These are phyloP conservation scores for Saksenaea vasiformis DNA, from an alignment of 371 early-diverging fungal species.

Conservation along the genomic window DNA sequence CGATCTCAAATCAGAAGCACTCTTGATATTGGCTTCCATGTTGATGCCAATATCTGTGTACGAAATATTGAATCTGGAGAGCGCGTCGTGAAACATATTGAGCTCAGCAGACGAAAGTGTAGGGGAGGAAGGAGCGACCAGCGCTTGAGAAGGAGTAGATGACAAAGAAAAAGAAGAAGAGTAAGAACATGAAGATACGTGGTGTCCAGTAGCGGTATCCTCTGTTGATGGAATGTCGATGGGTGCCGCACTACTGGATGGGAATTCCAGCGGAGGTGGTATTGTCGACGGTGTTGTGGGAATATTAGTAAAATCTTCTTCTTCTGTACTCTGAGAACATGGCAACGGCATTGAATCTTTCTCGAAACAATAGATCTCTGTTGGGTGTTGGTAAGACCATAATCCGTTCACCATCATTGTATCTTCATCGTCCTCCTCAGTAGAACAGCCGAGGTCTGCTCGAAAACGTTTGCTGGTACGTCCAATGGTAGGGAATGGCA, in stretches of 20 bases:
- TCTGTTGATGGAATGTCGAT: constrained; percentile 11
- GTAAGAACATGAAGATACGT: not conserved
- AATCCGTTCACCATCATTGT: not conserved
- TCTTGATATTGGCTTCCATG: constrained; percentile 31
- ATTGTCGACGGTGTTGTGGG: constrained; percentile 1
- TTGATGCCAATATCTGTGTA: constrained; percentile 29
- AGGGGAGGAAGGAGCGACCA: not conserved
- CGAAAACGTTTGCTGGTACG: constrained; percentile 18
- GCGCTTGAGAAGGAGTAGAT: not conserved
- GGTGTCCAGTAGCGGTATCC: constrained; percentile 1
- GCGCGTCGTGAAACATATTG: constrained; percentile 11
- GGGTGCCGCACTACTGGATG: constrained; percentile 1
- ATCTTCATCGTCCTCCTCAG: constrained; percentile 4
- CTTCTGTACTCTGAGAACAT: not conserved
- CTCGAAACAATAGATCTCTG: not conserved
- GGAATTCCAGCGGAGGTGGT: constrained; percentile 2
- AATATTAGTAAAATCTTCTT: not conserved
- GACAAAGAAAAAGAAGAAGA: too few species aligned
- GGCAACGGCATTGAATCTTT: not conserved
- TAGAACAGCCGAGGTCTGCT: not conserved
- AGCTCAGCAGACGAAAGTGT: not conserved
- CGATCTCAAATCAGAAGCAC: constrained; percentile 25
- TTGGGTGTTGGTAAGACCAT: constrained; percentile 1
- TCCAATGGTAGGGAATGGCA: constrained; percentile 17
- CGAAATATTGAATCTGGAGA: constrained; percentile 26